Conservation (phyloP, 2,329 filamentous ascomycete species). For the Clonostachys chloroleuca region DNA sequence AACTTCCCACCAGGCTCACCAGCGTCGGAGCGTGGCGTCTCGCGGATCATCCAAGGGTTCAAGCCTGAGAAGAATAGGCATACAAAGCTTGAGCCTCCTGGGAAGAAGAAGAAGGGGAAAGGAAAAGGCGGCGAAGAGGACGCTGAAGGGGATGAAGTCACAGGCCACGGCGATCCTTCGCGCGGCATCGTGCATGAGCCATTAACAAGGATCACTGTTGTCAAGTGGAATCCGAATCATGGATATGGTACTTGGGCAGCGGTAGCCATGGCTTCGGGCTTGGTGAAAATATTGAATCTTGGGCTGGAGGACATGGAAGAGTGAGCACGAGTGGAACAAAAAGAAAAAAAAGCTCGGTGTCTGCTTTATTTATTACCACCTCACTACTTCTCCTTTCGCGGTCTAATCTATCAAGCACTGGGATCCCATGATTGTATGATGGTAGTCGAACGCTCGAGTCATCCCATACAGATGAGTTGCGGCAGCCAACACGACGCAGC, state of each 20-base stretch:
- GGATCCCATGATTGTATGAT: conserved; percentile 59
- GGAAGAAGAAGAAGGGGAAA: conserved; percentile 28
- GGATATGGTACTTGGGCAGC: conserved; percentile 65
- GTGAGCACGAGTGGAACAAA: conserved; percentile 2
- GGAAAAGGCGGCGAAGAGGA: conserved; percentile 23
- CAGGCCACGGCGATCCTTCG: conserved; percentile 26
- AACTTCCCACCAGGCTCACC: conserved; percentile 19
- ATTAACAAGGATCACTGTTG: conserved; percentile 53
- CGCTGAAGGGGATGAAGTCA: conserved; percentile 21
- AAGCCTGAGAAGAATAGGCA: conserved; percentile 43
- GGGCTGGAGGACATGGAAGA: conserved; percentile 32
- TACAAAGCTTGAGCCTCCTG: conserved; percentile 19
- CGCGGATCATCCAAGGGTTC: conserved; percentile 48
- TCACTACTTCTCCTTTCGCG: neutral
- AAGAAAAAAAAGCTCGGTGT: conserved; percentile 2
- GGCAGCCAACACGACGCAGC: conserved; percentile 81
- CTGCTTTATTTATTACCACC: neutral
- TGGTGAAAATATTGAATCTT: conserved; percentile 64
- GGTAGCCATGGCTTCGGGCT: conserved; percentile 60
- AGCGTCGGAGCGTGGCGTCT: conserved; percentile 33
- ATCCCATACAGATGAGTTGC: conserved; percentile 77
- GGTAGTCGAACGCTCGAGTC: conserved; percentile 79
- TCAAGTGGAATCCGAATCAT: conserved; percentile 66
- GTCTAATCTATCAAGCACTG: conserved; percentile 30
- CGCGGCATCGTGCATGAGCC: conserved; percentile 55